Evolutionary conservation across 148 eudicot species (phyloP).

Genomic region (Polygonum maritimum): DNA sequence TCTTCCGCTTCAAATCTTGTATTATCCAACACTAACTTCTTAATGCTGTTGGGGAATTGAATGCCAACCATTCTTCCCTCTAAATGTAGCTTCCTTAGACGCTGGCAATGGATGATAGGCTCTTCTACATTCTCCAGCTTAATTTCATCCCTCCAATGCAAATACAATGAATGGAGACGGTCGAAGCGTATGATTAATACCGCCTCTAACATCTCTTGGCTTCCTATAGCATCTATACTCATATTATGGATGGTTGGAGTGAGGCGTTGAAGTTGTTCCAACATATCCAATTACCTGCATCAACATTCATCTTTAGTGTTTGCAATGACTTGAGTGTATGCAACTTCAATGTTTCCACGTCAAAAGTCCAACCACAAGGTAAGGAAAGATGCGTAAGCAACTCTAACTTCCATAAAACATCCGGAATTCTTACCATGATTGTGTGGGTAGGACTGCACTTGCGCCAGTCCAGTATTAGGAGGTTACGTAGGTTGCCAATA

Average conservation of each 20-base stretch:
- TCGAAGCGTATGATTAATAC: not conserved
- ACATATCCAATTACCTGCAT: conserved; percentile 26
- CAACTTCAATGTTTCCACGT: conserved; percentile 4
- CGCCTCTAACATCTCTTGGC: conserved; percentile 10
- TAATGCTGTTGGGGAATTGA: too few relatives aligned
- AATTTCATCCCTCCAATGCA: conserved; percentile 10
- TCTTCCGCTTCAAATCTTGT: conserved; percentile 1
- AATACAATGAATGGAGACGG: conserved; percentile 13
- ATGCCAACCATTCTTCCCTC: conserved; percentile 15
- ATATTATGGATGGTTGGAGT: conserved; percentile 9
- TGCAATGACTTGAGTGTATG: conserved; percentile 9
- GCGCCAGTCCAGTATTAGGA: not conserved
- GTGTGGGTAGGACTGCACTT: rapidly evolving
- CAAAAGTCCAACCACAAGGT: too few relatives aligned
- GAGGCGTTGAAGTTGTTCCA: conserved; percentile 4
- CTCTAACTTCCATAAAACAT: not conserved
- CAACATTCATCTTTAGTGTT: conserved; percentile 12
- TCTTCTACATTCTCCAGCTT: too few relatives aligned
- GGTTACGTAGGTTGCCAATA: not conserved
- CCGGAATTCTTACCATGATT: not conserved
- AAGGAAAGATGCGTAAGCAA: not conserved
- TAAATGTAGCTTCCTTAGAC: conserved; percentile 13
- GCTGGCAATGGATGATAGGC: not conserved
- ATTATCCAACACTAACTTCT: conserved; percentile 16
- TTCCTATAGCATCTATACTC: conserved; percentile 16